phyloP scores from a whole-genome alignment of 2,329 filamentous ascomycete genomes.

The Periconia sp. region DNA sequence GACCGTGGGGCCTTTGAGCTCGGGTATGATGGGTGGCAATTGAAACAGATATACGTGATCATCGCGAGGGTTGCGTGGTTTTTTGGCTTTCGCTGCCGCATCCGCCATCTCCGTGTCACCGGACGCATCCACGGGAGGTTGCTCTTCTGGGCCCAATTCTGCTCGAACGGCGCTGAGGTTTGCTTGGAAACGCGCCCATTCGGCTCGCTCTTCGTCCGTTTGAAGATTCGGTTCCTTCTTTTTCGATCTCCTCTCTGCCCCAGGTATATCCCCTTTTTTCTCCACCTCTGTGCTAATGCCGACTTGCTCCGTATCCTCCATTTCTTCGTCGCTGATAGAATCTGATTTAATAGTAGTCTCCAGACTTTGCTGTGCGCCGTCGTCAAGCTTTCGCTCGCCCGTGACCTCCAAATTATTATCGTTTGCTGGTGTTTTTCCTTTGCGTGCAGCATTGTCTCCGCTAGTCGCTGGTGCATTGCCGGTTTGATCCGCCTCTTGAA shows the following conservation, averaged over 20 bases:
- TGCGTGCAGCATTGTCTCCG: slow-evolving; percentile 16
- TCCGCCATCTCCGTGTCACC: slow-evolving; percentile 46
- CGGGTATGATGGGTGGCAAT: slow-evolving; percentile 64
- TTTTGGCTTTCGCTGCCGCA: slow-evolving; percentile 15
- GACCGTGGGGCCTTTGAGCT: slow-evolving; percentile 48
- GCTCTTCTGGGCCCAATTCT: slow-evolving; percentile 48
- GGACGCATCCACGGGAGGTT: slow-evolving; percentile 36
- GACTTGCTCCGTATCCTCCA: slow-evolving; percentile 31
- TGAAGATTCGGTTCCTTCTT: slow-evolving; percentile 47
- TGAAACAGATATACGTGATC: slow-evolving; percentile 65
- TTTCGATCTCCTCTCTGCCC: slow-evolving; percentile 33
- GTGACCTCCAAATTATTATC: slow-evolving; percentile 48
- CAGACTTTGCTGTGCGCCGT: slow-evolving; percentile 48
- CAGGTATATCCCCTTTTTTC: slow-evolving; percentile 33
- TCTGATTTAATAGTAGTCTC: slow-evolving; percentile 56
- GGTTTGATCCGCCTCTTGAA: slow-evolving; percentile 36
- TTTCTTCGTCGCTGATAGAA: slow-evolving; percentile 49
- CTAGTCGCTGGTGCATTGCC: slow-evolving; percentile 18
- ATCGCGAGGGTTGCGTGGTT: slow-evolving; percentile 40
- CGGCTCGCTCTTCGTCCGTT: slow-evolving; percentile 55
- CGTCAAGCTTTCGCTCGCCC: slow-evolving; percentile 45
- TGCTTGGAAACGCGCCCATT: slow-evolving; percentile 52
- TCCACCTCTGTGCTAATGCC: slow-evolving; percentile 17
- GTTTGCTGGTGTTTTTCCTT: slow-evolving; percentile 44
- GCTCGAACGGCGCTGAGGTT: slow-evolving; percentile 50